phyloP scores from a whole-genome alignment of 164 flowering plant species.

The Tinospora cordifolia region DNA sequence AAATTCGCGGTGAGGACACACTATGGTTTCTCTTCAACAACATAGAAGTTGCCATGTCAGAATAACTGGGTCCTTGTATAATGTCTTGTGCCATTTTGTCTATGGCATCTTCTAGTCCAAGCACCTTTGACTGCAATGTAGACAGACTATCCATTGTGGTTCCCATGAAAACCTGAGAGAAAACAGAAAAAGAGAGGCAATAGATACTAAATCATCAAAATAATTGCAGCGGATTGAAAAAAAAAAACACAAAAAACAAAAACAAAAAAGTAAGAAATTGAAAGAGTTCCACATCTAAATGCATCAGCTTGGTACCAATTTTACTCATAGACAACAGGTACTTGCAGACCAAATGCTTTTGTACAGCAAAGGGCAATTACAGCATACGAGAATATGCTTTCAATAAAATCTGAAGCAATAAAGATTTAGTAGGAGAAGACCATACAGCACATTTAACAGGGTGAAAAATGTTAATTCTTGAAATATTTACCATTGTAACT shows the following conservation, averaged over 20 bases:
- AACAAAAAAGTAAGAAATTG: not conserved
- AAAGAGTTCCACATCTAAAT: not conserved
- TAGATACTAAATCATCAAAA: not conserved
- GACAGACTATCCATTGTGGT: constrained; percentile 54
- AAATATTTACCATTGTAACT: no score
- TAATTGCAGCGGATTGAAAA: not conserved
- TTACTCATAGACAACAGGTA: no score
- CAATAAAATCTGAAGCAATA: no score
- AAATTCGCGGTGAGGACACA: constrained; percentile 50
- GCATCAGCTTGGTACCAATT: no score
- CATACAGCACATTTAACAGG: no score
- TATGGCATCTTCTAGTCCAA: constrained; percentile 48
- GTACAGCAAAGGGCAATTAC: no score
- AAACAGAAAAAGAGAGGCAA: not conserved
- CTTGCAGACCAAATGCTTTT: no score
- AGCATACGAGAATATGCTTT: no score
- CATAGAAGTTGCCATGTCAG: constrained; percentile 30
- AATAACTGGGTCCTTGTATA: constrained; percentile 25
- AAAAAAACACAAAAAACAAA: not conserved
- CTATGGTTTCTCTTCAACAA: constrained; percentile 31
- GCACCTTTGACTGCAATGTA: constrained; percentile 58
- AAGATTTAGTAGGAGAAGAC: no score
- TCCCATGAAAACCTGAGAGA: constrained; percentile 52
- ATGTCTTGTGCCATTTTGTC: constrained; percentile 43
- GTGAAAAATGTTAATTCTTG: no score